phyloP scores from a whole-genome alignment of 768 basidiomycete species.

The Boletus speciosus region DNA sequence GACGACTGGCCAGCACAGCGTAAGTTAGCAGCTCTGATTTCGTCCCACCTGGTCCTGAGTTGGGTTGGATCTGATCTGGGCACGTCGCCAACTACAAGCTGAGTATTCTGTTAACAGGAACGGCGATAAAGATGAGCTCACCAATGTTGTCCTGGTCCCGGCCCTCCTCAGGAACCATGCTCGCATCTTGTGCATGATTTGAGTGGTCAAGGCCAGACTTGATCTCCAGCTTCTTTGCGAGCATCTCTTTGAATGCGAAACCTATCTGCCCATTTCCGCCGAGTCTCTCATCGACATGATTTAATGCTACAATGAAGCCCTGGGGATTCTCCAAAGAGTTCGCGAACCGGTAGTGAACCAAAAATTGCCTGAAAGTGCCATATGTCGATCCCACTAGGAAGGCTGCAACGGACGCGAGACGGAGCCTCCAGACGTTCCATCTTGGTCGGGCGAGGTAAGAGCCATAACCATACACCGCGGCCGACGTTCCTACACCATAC shows the following conservation, averaged over 20 bases:
- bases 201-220: not conserved
- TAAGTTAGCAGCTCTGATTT: slow-evolving; percentile 56
- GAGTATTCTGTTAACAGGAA: not conserved
- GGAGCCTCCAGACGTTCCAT: slow-evolving; percentile 26
- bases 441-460: slow-evolving; percentile 26
- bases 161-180: slow-evolving; percentile 13
- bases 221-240: slow-evolving; percentile 16
- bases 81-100: slow-evolving; percentile 4
- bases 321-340: slow-evolving; percentile 31
- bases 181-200: slow-evolving; percentile 2
- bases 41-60: slow-evolving; percentile 54
- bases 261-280: slow-evolving; percentile 31
- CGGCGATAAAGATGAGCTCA: slow-evolving; percentile 6
- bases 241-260: slow-evolving; percentile 23
- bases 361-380: slow-evolving; percentile 30
- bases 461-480: slow-evolving; percentile 25
- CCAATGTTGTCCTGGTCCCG: slow-evolving; percentile 12
- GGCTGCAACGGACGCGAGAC: slow-evolving; percentile 22
- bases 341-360: slow-evolving; percentile 29
- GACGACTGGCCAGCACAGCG: slow-evolving; percentile 45
- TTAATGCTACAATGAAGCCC: slow-evolving; percentile 30
- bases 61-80: slow-evolving; percentile 6
- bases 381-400: slow-evolving; percentile 31
- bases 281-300: slow-evolving; percentile 29
- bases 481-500: slow-evolving; percentile 24